Evolutionary conservation across 2,329 filamentous ascomycete species (phyloP).

Genomic region (Fusarium napiforme): DNA sequence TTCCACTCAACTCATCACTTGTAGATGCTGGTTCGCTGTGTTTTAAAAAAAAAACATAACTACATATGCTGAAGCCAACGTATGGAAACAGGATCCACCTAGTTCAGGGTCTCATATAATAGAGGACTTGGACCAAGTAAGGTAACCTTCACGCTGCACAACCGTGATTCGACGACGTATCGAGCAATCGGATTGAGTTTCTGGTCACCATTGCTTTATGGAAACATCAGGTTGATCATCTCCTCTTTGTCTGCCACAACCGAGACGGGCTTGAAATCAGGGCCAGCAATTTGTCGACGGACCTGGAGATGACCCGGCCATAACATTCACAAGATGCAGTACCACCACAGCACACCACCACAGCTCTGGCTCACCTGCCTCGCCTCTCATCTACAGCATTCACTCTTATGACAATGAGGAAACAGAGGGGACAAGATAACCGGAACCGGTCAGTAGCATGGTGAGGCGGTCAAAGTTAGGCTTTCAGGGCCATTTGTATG

Average conservation of each 20-base stretch:
- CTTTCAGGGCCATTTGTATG: not conserved
- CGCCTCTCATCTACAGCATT: not conserved
- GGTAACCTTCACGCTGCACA: not conserved
- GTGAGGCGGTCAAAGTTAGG: constrained; percentile 28
- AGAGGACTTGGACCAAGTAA: not conserved
- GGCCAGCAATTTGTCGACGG: not conserved
- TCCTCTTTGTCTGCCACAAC: not conserved
- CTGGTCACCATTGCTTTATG: not conserved
- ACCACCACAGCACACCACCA: not conserved
- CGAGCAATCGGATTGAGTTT: not conserved
- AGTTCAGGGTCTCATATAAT: not conserved
- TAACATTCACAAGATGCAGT: not conserved
- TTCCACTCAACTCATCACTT: not conserved
- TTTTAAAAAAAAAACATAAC: not conserved
- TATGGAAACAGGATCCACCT: not conserved
- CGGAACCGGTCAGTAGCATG: constrained; percentile 24
- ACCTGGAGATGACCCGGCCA: constrained; percentile 16
- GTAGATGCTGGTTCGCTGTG: not conserved
- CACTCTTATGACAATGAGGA: not conserved
- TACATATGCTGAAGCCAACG: not conserved
- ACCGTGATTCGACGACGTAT: not conserved
- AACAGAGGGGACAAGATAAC: constrained; percentile 23
- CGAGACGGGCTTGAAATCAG: not conserved
- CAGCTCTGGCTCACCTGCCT: not conserved
- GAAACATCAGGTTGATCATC: not conserved